Base-by-base conservation (phyloP, 2,329 filamentous ascomycete genomes). In the Monosporascus sp. region DNA sequence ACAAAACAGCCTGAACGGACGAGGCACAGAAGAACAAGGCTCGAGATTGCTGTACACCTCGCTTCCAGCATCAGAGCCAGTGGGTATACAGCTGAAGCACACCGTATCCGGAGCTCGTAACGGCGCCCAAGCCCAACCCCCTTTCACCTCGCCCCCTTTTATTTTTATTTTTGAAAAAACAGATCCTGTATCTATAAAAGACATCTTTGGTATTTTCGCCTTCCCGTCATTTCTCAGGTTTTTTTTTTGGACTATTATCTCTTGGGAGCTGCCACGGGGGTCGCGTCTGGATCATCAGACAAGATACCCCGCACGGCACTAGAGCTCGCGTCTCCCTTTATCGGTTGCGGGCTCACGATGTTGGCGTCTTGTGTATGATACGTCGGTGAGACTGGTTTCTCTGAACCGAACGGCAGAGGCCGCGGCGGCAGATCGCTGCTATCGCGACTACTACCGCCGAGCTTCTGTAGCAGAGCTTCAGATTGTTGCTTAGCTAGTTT, bases 401-500 rank as follows among this genome's bases (percentile, higher is more conserved):
- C 79, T 3, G 80, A 82, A 51, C 81, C 79, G 64, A 76, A 81
- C 27, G 80, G 80, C 40, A 82, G 63, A 52, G 75, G 64, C 52
- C 80, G 73, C 50, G 71, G 69, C 45, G 81, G 79, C 40, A 83
- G 75, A 51, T 77, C 69, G 58, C 65, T 69, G 62, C 67, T 70
- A 60, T 65, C 65, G 54, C 64, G 62, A 47, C 63, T 56, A 52
- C 48, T 55, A 52, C 66, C 66, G 34, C 65, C 75, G 26, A 86
- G 72, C 66, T 73, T 81, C 64, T 76, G 72, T 53, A 83, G 72
- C 61, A 90, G 71, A 52, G 81, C 76, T 61, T 85, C 81, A 52
- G 81, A 83, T 71, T 90, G 86, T 64, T 84, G 79, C 66, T 78
- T 77, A 55, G 82, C 85, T 59, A 91, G 77, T 70, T 87, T 84